Base-by-base conservation (phyloP, 2,329 filamentous ascomycete species). In the Fusarium chuoi region DNA sequence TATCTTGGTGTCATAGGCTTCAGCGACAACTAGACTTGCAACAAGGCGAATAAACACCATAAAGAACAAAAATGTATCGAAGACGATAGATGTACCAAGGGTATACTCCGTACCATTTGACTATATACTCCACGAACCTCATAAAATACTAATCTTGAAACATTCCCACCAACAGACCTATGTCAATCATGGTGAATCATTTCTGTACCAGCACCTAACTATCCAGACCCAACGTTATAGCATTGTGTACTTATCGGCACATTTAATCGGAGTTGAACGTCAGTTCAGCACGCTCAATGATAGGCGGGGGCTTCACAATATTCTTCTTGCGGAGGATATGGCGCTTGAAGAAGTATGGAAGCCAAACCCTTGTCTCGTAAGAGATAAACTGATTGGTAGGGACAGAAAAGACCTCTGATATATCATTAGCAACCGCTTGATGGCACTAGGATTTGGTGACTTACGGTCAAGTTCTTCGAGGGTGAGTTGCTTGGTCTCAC, bases 401-500 rank as follows among this genome's bases (percentile, higher is more conserved):
- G 38, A 87, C 83, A 39, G 85, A 85, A 41, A 70, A 70, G 48
- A 70, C 68, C 66, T 70, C 67, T 70, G 30, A 2, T 1, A 4
- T 3, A 0, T 7, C 11, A 17, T 70, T 24, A 70, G 65, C 1
- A 14, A 30, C 3, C 0, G 4, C 11, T 3, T 7, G 7, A 7
- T 0, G 11, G 7, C 0, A 4, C 0, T 1, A 1, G 7, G 3
- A 1, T 1, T 0, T 1, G 13, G 6, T 24, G 12, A 9, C 67
- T 55, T 59, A 70, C 67, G 68, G 78, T 87, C 85, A 14, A 88
- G 83, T 63, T 87, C 86, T 68, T 87, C 86, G 1, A 88, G 81
- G 0, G 85, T 87, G 61, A 84, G 83, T 42, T 86, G 84, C 78
- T 87, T 87, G 5, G 86, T 87, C 78, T 87, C 86, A 1, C 85